Conservation (phyloP, 163 green algal genomes). For the Chloromonas sp. region DNA sequence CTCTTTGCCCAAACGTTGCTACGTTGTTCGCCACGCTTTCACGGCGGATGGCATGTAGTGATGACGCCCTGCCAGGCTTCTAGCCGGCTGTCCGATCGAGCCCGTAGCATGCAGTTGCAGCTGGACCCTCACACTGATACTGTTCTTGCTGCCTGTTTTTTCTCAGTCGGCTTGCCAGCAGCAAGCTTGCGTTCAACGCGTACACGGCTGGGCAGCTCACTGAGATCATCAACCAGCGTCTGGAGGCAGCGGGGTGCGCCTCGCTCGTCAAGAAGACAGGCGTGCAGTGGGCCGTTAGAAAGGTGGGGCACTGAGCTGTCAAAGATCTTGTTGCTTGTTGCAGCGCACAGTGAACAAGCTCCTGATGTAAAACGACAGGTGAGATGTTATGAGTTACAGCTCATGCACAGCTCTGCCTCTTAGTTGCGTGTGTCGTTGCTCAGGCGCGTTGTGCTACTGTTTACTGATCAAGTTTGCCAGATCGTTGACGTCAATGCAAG, state of each 20-base stretch:
- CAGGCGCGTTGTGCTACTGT: not conserved
- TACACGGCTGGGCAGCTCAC: slow-evolving; percentile 67
- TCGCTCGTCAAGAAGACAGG: slow-evolving; percentile 46
- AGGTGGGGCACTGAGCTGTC: slow-evolving; percentile 18
- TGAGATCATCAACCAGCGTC: slow-evolving; percentile 54
- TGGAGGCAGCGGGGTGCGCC: slow-evolving; percentile 28
- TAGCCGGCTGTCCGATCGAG: no score
- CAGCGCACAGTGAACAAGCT: not conserved
- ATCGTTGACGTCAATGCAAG: no score
- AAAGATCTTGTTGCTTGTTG: not conserved
- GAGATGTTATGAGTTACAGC: no score
- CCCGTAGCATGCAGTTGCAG: no score
- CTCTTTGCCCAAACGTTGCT: no score
- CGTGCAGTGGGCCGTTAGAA: slow-evolving; percentile 51
- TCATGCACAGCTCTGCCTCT: not conserved
- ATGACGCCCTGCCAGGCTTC: no score
- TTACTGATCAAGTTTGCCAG: not conserved
- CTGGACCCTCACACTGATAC: no score
- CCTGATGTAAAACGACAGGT: not conserved
- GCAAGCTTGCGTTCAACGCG: slow-evolving; percentile 72
- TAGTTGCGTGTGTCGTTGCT: not conserved
- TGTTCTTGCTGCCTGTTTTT: not conserved
- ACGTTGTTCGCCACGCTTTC: not conserved
- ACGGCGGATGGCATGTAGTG: not conserved
- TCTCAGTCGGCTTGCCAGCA: slow-evolving; percentile 52